Evolutionary conservation across 768 basidiomycete species (phyloP), one percentile per base, ranked within the genome.

Genomic region (Leccinum boreale): DNA sequence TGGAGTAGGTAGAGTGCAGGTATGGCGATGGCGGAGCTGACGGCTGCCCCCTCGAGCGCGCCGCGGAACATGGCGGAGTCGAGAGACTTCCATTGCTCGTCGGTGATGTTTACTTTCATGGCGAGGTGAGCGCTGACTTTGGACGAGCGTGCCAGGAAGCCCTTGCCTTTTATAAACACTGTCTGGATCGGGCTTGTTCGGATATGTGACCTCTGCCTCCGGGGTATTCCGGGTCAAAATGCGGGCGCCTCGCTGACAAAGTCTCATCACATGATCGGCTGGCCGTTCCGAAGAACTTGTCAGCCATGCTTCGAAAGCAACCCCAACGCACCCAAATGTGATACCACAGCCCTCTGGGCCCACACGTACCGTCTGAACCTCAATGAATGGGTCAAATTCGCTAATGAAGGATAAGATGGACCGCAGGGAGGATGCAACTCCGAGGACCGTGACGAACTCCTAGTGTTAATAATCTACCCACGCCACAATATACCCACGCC

Each of bases 21-120:
- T 14, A 83, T 68, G 8, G 79, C 80, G 31, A 83, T 70, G 12
- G 79, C 71, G 6, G 79, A 78, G 55, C 82, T 79, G 12, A 70
- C 74, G 29, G 76, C 35, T 0, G 55, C 46, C 56, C 91, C 83
- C 77, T 90, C 85, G 5, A 82, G 52, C 0, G 82, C 84, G 53
- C 89, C 91, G 4, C 85, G 84, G 31, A 79, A 66, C 15, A 86
- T 77, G 33, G 82, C 85, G 3, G 74, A 73, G 39, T 79, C 75
- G 63, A 89, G 85, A 3, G 73, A 84, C 49, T 75, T 65, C 56
- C 82, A 69, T 71, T 90, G 83, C 73, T 87, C 76, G 47, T 68
- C 49, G 3, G 62, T 65, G 23, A 73, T 55, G 55, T 61, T 51
- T 56, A 70, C 75, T 67, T 68, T 72, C 71, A 73, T 71, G 50